Evolutionary conservation across 2,329 filamentous ascomycete genomes (phyloP), one percentile per base, ranked within the genome.

Genomic region (Penicillium janthinellum): DNA sequence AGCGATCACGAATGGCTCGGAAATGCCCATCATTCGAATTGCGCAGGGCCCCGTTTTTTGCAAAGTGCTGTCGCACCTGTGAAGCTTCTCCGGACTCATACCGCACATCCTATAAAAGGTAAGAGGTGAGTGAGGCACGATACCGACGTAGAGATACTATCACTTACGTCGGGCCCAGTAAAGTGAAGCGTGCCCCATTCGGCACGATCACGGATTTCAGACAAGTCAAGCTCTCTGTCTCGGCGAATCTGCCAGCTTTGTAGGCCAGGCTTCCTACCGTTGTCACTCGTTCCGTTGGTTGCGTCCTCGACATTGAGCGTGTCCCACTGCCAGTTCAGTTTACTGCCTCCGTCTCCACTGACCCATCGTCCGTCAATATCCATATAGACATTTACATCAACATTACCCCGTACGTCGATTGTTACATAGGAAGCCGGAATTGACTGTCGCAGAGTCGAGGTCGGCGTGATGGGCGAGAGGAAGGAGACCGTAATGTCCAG

Each of bases 161-260:
- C 37, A 71, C 73, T 64, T 68, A 82, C 79, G 45, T 81, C 78
- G 22, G 91, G 90, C 1, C 83, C 91, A 22, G 89, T 89, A 71
- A 96, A 91, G 74, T 91, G 85, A 58, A 96, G 75, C 31, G 87
- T 89, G 4, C 92, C 92, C 92, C 92, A 96, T 83, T 96, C 91
- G 0, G 89, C 85, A 45, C 88, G 88, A 68, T 96, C 92, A 45
- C 77, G 77, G 57, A 83, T 83, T 74, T 96, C 92, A 0, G 89
- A 90, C 56, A 95, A 84, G n/a, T 90, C 79, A 72, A 89, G 81
- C 74, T 94, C 85, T 3, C 67, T 73, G 53, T 77, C 70, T 59
- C 78, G 71, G 31, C 70, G 74, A 22, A 81, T 67, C 42, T 75
- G 70, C 79, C 79, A 82, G 58, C 72, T 74, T 58, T 79, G 78